Conservation (phyloP, 345 rosid species). For the Passiflora organensis region DNA sequence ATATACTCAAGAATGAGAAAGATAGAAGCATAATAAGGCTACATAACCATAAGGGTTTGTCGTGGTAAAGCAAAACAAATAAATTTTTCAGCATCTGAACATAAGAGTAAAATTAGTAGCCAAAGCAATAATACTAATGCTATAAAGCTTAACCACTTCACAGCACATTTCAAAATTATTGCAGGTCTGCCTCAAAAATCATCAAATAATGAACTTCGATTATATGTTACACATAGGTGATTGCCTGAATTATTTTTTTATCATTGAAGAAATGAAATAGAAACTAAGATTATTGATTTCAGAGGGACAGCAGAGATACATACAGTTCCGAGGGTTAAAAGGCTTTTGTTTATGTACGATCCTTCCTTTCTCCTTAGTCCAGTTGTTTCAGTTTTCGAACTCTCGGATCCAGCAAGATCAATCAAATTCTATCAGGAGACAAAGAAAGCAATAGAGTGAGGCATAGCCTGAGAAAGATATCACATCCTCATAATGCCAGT, state of each 20-base stretch:
- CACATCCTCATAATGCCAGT: slow-evolving; percentile 10
- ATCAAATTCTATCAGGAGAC: slow-evolving; percentile 78
- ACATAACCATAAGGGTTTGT: neutral
- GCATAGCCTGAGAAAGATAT: slow-evolving; percentile 1
- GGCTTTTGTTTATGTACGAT: slow-evolving; percentile 98
- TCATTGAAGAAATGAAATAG: neutral
- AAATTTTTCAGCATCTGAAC: neutral
- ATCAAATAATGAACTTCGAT: neutral
- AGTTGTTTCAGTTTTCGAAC: slow-evolving; percentile 99
- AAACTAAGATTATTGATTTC: neutral
- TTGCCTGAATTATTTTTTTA: neutral
- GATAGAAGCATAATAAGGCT: neutral
- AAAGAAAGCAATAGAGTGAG: slow-evolving; percentile 14
- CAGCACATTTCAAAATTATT: slow-evolving; percentile 2
- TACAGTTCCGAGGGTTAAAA: slow-evolving; percentile 98
- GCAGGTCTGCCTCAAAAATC: neutral
- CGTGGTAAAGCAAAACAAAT: neutral
- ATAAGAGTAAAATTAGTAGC: neutral
- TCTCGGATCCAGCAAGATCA: slow-evolving; percentile 99
- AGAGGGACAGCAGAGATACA: slow-evolving; percentile 18
- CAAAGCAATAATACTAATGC: neutral
- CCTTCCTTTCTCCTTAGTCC: slow-evolving; percentile 98
- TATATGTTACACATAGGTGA: too few relatives aligned
- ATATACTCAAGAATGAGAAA: too few relatives aligned
- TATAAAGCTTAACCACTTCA: slow-evolving; percentile 2